Percentiles rank a stretch among this genome's conserved stretches.
phyloP scores from a whole-genome alignment of 1,139 yeast genomes.

The Tardiomyces digboiensis region DNA sequence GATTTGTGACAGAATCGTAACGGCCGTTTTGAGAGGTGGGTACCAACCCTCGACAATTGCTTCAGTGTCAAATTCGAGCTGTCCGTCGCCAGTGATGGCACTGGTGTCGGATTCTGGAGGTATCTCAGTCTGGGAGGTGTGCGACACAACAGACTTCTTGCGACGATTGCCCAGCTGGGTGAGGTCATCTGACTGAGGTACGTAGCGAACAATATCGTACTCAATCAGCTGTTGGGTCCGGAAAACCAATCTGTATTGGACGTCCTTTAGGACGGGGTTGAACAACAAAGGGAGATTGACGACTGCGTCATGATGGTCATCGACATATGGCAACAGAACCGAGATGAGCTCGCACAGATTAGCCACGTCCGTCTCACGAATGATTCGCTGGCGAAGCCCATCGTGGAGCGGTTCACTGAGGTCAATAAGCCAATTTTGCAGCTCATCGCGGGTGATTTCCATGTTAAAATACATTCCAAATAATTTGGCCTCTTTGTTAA shows the following conservation, averaged over 20 bases:
- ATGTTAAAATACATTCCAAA: conserved; percentile 45
- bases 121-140: too few species aligned
- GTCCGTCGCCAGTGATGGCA: too few species aligned
- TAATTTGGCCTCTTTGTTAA: conserved; percentile 51
- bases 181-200: conserved; percentile 59
- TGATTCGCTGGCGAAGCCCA: conserved; percentile 49
- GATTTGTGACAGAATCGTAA: conserved; percentile 67
- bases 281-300: conserved; percentile 31
- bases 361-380: conserved; percentile 54
- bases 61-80: conserved; percentile 8
- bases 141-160: conserved; percentile 7
- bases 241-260: conserved; percentile 72
- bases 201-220: conserved; percentile 53
- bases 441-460: conserved; percentile 19
- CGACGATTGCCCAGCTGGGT: conserved; percentile 41
- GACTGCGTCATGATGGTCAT: conserved; percentile 30
- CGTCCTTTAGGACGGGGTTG: conserved; percentile 63
- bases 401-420: conserved; percentile 75
- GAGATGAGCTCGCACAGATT: conserved; percentile 69
- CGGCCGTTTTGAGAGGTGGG: conserved; percentile 65
- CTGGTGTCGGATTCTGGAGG: too few species aligned
- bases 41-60: conserved; percentile 34
- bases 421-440: conserved; percentile 48
- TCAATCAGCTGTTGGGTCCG: conserved; percentile 68
- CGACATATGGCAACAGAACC: conserved; percentile 32